Percentiles rank a stretch among this genome's conserved stretches.
Conservation (phyloP, 1,284 basidiomycete genomes). For the Sporisorium scitamineum region DNA sequence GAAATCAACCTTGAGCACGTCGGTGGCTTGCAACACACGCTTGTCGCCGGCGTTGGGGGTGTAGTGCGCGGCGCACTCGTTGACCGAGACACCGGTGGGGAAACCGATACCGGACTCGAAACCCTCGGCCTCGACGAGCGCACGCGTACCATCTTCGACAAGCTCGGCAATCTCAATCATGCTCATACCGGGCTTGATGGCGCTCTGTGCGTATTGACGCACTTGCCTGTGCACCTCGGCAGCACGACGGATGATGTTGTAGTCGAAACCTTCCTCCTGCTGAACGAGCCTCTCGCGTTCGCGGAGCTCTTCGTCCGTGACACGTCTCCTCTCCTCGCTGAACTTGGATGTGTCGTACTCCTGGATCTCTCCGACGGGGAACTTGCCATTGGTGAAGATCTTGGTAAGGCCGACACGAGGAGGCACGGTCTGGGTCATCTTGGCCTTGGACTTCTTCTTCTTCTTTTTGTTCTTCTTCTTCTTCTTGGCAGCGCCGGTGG, state of each 20-base stretch:
- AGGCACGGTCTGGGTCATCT: slow-evolving; percentile 81
- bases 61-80: slow-evolving; percentile 96
- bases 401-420: slow-evolving; percentile 91
- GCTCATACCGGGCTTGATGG: slow-evolving; percentile 91
- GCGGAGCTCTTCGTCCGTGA: slow-evolving; percentile 89
- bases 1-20: slow-evolving; percentile 97
- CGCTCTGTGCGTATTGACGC: slow-evolving; percentile 81
- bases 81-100: slow-evolving; percentile 94
- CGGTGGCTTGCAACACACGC: slow-evolving; percentile 83
- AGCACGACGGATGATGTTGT: slow-evolving; percentile 88
- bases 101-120: slow-evolving; percentile 89
- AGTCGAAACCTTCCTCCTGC: slow-evolving; percentile 73
- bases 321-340: slow-evolving; percentile 79
- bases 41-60: slow-evolving; percentile 96
- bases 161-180: slow-evolving; percentile 94
- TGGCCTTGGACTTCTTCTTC: slow-evolving; percentile 61
- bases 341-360: slow-evolving; percentile 76
- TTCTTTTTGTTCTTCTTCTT: slow-evolving; percentile 94
- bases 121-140: slow-evolving; percentile 85
- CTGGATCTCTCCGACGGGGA: slow-evolving; percentile 91
- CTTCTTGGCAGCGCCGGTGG: slow-evolving; percentile 51
- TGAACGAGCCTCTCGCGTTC: slow-evolving; percentile 77
- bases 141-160: slow-evolving; percentile 82
- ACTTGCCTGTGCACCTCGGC: slow-evolving; percentile 95
- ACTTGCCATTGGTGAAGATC: slow-evolving; percentile 86